Evolutionary conservation across 371 early-diverging fungal genomes (phyloP), one percentile per base, ranked within the genome.

Genomic region (Actinomortierella ambigua): DNA sequence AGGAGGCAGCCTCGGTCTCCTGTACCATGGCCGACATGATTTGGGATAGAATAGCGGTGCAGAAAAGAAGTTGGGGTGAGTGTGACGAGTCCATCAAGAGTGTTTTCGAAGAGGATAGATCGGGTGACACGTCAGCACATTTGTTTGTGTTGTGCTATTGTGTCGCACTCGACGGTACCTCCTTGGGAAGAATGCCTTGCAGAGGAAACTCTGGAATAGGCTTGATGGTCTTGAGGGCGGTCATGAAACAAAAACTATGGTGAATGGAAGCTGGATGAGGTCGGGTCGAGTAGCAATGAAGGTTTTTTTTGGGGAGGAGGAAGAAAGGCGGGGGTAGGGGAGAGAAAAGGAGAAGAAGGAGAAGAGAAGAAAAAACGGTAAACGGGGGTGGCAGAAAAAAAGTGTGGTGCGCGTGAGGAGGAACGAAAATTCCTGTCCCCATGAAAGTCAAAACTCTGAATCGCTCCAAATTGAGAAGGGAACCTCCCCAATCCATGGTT

Each of bases 1-100:
- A 95, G 23, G 86, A 76, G 29, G 89, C 85, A 0, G 92, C 95
- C 79, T 95, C 90, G 3, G 95, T 95, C 75, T 95, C 96, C 82
- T 68, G 34, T 11, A 34, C 7, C 4, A 11, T 34, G 11, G 4
- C 7, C 34, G 34, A 34, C 34, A 65, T n/a, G n/a, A n/a, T 34
- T 34, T 34, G 34, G 34, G 4, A 34, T 34, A 6, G 7, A 34
- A 34, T 59, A 43, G 42, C 59, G 23, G 63, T 57, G 17, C 70
- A 63, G 18, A 63, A 79, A 53, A 26, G n/a, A n/a, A n/a, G n/a
- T n/a, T n/a, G n/a, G n/a, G n/a, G n/a, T n/a, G n/a, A n/a, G n/a
- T n/a, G n/a, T n/a, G n/a, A n/a, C n/a, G n/a, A n/a, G n/a, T n/a
- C n/a, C n/a, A n/a, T n/a, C n/a, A n/a, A n/a, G n/a, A n/a, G n/a